Conservation (phyloP, 495 filamentous ascomycete genomes). For the Penicillium ochrochloron region DNA sequence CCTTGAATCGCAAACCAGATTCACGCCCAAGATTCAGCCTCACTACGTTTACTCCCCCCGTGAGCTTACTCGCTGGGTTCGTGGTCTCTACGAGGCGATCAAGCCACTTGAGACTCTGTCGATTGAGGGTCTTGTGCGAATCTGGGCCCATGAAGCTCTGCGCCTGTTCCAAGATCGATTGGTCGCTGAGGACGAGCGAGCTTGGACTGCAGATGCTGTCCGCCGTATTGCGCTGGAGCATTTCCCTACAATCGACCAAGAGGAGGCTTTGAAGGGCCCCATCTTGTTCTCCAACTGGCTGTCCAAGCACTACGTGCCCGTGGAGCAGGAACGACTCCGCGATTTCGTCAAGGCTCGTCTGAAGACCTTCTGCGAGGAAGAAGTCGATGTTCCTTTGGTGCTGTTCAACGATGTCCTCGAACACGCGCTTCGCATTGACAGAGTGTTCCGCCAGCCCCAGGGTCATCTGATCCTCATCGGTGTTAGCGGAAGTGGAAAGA, state of each 20-base stretch:
- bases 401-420: conserved; percentile 98
- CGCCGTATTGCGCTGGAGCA: conserved; percentile 82
- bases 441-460: conserved; percentile 97
- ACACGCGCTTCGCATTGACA: conserved; percentile 95
- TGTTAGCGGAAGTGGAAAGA: conserved; percentile 98
- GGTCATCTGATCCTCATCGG: conserved; percentile 98
- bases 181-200: conserved; percentile 89
- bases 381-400: conserved; percentile 96
- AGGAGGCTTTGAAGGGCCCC: conserved; percentile 86
- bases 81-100: conserved; percentile 96
- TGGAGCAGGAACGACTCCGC: conserved; percentile 89
- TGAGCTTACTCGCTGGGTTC: conserved; percentile 96
- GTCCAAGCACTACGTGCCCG: conserved; percentile 97
- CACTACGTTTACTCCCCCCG: conserved; percentile 99
- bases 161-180: conserved; percentile 96
- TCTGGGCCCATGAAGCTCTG: conserved; percentile 97
- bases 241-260: conserved; percentile 90
- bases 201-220: conserved; percentile 90
- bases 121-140: conserved; percentile 90
- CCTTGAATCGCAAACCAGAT: conserved; percentile 87
- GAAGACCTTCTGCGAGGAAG: conserved; percentile 98
- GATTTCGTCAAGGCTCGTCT: conserved; percentile 97
- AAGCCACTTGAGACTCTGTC: conserved; percentile 84
- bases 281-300: conserved; percentile 99
- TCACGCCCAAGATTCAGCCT: conserved; percentile 94